A percentile compares a stretch with the other conserved stretches of the same genome.
Evolutionary conservation across 805 yeast genomes (phyloP).

Genomic region (Isabelozyma pseudorhagii): DNA sequence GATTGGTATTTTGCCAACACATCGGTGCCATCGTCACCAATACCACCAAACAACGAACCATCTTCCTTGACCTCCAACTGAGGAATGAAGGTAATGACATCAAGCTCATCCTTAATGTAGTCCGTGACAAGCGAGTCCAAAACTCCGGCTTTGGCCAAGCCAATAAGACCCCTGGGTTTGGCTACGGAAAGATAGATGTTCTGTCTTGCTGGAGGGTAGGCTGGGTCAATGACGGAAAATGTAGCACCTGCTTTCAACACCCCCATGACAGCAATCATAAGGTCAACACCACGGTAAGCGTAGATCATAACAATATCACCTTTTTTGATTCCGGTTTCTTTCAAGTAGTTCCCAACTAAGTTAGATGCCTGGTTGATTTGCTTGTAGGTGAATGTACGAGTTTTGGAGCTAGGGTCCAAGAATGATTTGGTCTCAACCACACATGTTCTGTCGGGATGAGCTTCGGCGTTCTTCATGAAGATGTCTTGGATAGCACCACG

Average conservation of each 20-base stretch:
- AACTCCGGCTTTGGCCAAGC: conserved; percentile 84
- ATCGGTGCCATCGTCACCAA: conserved; percentile 35
- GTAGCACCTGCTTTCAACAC: conserved; percentile 98
- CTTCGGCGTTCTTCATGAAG: conserved; percentile 80
- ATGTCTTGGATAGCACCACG: conserved; percentile 97
- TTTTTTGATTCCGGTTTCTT: conserved; percentile 72
- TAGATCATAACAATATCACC: conserved; percentile 98
- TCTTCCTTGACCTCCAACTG: conserved; percentile 73
- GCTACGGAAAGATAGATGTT: conserved; percentile 91
- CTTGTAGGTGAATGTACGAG: conserved; percentile 75
- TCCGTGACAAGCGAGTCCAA: conserved; percentile 75
- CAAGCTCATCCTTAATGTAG: conserved; percentile 70
- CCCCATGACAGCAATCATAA: conserved; percentile 96
- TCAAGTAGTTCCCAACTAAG: conserved; percentile 84
- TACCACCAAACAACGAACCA: conserved; percentile 68
- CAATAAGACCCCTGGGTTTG: conserved; percentile 86
- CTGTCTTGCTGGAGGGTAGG: conserved; percentile 98
- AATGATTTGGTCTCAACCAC: conserved; percentile 88
- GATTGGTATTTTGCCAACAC: conserved; percentile 45
- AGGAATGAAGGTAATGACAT: conserved; percentile 70
- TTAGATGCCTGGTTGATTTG: conserved; percentile 94
- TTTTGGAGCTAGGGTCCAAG: conserved; percentile 47
- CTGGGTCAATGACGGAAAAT: conserved; percentile 97
- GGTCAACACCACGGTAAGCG: conserved; percentile 95
- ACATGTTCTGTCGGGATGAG: conserved; percentile 82